Evolutionary conservation across 2,329 filamentous ascomycete genomes (phyloP).

Genomic region (Plectosphaerella cucumerina): DNA sequence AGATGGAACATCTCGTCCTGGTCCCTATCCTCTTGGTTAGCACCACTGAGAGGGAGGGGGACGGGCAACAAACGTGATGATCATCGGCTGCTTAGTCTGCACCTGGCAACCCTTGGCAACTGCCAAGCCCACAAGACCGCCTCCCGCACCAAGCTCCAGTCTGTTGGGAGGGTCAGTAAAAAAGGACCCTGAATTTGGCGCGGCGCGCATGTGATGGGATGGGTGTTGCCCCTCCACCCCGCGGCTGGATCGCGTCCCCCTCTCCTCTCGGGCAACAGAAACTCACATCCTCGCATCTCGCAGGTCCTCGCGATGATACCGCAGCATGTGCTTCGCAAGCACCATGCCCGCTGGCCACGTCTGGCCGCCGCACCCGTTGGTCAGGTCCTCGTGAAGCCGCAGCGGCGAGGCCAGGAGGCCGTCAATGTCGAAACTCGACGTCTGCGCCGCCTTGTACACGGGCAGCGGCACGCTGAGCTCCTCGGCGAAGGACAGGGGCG

Average conservation of each 20-base stretch:
- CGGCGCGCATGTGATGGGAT: neutral
- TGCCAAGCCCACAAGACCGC: conserved; percentile 74
- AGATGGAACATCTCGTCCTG: conserved; percentile 79
- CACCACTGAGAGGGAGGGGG: too few species aligned
- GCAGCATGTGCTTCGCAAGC: conserved; percentile 79
- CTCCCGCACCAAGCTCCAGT: conserved; percentile 87
- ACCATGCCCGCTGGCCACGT: conserved; percentile 94
- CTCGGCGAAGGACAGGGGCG: conserved; percentile 46
- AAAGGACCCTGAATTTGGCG: neutral
- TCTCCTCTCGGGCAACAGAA: neutral
- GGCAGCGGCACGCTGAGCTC: conserved; percentile 55
- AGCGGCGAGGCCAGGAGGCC: conserved; percentile 68
- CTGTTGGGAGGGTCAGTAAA: conserved; percentile 36
- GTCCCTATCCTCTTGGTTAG: conserved; percentile 39
- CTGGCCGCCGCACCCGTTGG: conserved; percentile 85
- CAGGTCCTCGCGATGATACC: conserved; percentile 62
- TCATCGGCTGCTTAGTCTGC: conserved; percentile 47
- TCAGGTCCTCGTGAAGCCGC: conserved; percentile 78
- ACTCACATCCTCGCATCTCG: conserved; percentile 69
- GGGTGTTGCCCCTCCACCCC: neutral
- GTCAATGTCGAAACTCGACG: conserved; percentile 60
- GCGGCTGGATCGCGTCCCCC: neutral
- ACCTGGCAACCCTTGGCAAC: conserved; percentile 46
- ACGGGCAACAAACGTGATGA: conserved; percentile 55
- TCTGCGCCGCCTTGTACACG: conserved; percentile 50